Base-by-base conservation (phyloP, 1,284 basidiomycete genomes). In the Cutaneotrichosporon daszewskae region DNA sequence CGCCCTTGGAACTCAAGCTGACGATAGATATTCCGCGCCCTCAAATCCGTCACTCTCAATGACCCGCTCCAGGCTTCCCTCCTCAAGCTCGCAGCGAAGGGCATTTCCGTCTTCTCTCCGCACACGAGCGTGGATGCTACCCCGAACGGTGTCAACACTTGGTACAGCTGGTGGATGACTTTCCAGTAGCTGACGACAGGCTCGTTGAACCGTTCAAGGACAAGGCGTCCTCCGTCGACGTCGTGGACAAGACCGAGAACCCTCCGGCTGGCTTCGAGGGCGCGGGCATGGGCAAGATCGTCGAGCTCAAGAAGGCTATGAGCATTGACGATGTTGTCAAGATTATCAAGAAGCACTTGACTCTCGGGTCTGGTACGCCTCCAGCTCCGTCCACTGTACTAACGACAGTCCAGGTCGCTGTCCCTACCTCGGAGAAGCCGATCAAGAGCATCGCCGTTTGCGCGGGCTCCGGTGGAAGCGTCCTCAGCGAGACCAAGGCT, bases 51-150 rank as follows among this genome's bases (percentile, higher is more conserved):
- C 47, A 94, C 87, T 0, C 76, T 91, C 38, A 64, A 77, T 27
- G 84, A 85, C 57, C 80, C 89, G 0, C 74, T 95, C 12, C 90
- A 95, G 72, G 70, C 79, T 0, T 85, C 82, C 10, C 76, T 97
- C 18, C 77, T 97, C 14, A 78, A 77, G 43, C 84, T 88, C 46
- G 82, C 83, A 1, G 82, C 85, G 0, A 76, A 80, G 5, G 90
- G 90, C 1, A 83, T 95, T 46, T 87, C 84, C 13, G 76, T 96
- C 3, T 96, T 88, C 72, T 78, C 77, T 28, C 91, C 91, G 0
- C 92, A 96, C 68, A 89, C 87, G 0, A 79, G 85, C 1, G 75
- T 95, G 12, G 92, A 97, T 66, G 79, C 73, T 5, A 82, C 87
- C 3, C 77, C 77, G 40, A 87, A 81, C 12, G 91, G 91, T 0